These are phyloP conservation scores for Candida orba DNA, from an alignment of 805 yeast genomes.

Conservation along the genomic window DNA sequence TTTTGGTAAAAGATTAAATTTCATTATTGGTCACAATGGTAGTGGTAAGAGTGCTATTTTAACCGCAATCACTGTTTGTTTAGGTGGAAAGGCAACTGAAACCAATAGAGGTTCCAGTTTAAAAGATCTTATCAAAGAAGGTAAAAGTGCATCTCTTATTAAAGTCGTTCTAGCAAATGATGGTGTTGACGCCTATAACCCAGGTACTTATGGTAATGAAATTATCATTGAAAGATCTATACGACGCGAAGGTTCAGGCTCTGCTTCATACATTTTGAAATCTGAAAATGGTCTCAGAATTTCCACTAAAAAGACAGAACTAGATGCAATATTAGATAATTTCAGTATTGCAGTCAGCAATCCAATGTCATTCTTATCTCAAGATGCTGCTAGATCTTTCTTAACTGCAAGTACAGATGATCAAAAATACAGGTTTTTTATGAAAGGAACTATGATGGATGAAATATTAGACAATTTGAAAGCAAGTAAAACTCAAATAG, in stretches of 20 bases:
- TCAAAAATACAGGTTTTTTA: slow-evolving; percentile 67
- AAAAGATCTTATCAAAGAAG: slow-evolving; percentile 69
- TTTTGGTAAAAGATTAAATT: slow-evolving; percentile 75
- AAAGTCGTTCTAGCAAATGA: slow-evolving; percentile 56
- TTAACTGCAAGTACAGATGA: slow-evolving; percentile 67
- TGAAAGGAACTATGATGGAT: slow-evolving; percentile 71
- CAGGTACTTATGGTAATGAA: slow-evolving; percentile 56
- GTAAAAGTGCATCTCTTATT: slow-evolving; percentile 61
- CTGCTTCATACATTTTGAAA: slow-evolving; percentile 46
- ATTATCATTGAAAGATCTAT: slow-evolving; percentile 68
- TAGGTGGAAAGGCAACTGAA: slow-evolving; percentile 83
- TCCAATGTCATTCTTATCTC: slow-evolving; percentile 88
- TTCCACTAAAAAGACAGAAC: slow-evolving; percentile 53
- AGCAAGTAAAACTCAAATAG: slow-evolving; percentile 29
- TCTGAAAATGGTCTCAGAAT: slow-evolving; percentile 44
- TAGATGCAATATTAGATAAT: slow-evolving; percentile 61
- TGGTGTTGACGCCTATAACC: slow-evolving; percentile 59
- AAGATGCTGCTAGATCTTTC: slow-evolving; percentile 89
- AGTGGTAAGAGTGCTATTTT: slow-evolving; percentile 85
- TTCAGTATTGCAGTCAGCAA: slow-evolving; percentile 79
- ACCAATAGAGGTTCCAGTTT: slow-evolving; percentile 79
- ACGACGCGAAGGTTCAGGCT: slow-evolving; percentile 39
- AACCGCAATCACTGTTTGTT: slow-evolving; percentile 79
- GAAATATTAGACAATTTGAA: slow-evolving; percentile 53
- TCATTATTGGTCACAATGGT: slow-evolving; percentile 86